Evolutionary conservation across 2,329 filamentous ascomycete species (phyloP).

Genomic region (Teratosphaeria nubilosa): DNA sequence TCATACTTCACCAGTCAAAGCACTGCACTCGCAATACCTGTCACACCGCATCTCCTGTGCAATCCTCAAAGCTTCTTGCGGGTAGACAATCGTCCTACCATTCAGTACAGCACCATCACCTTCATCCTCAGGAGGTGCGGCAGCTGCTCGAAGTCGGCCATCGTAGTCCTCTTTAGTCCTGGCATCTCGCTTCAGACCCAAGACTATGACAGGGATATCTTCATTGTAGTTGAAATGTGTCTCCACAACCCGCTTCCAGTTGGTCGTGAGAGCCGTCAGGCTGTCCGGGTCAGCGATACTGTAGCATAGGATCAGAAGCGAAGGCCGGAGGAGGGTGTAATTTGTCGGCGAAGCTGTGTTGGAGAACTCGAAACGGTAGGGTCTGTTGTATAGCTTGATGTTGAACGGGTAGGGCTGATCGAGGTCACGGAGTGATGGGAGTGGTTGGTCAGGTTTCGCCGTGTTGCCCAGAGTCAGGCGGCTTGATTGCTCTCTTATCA

Average conservation of each 20-base stretch:
- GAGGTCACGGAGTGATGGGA: constrained; percentile 40
- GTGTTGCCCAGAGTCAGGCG: constrained; percentile 25
- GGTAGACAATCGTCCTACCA: constrained; percentile 37
- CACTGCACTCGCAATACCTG: constrained; percentile 53
- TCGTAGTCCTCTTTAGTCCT: constrained; percentile 35
- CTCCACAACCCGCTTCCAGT: constrained; percentile 37
- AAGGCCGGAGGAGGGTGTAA: constrained; percentile 45
- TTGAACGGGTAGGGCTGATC: constrained; percentile 52
- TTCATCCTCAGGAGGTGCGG: constrained; percentile 4
- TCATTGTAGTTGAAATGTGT: constrained; percentile 44
- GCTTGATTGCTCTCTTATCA: constrained; percentile 2
- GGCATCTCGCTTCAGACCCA: constrained; percentile 50
- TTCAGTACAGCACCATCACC: constrained; percentile 22
- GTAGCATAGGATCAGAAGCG: constrained; percentile 49
- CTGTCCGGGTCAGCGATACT: constrained; percentile 45
- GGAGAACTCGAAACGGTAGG: constrained; percentile 46
- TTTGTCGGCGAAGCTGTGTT: constrained; percentile 48
- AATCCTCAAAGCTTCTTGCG: constrained; percentile 38
- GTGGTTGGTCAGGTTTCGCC: constrained; percentile 7
- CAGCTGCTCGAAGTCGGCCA: constrained; percentile 12
- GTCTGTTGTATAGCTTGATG: constrained; percentile 46
- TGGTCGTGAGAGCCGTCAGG: constrained; percentile 36
- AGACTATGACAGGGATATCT: constrained; percentile 46
- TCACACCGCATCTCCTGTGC: constrained; percentile 53
- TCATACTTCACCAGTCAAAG: constrained; percentile 40